These are phyloP conservation scores for Dicorynia guianensis DNA, from an alignment of 306 rosid genomes.

Conservation along the genomic window DNA sequence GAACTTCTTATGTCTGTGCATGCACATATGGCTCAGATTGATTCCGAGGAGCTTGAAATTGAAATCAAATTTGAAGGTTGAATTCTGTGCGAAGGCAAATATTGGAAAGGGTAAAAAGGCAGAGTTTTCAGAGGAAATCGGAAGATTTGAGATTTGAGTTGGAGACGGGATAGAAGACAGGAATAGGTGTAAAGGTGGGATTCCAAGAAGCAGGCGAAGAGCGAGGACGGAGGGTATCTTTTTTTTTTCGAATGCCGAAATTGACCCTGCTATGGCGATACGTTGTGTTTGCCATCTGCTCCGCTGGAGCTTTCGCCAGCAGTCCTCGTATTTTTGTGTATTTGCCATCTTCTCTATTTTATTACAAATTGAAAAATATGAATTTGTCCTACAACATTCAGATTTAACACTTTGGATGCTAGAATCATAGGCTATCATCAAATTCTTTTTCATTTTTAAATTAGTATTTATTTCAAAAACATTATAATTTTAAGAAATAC, in stretches of 20 bases:
- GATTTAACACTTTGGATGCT: no score
- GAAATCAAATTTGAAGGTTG: neutral
- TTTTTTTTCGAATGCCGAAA: neutral
- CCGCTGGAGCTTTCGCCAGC: neutral
- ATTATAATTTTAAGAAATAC: no score
- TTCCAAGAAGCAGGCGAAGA: conserved; percentile 32
- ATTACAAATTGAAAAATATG: no score
- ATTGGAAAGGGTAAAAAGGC: neutral
- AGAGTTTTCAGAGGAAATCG: conserved; percentile 34
- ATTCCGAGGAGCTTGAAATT: neutral
- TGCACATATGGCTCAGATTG: neutral
- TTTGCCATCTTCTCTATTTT: neutral
- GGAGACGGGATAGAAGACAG: neutral
- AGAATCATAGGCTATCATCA: no score
- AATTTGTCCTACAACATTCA: no score
- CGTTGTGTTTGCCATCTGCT: neutral
- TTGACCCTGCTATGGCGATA: neutral
- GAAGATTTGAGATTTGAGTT: conserved; percentile 5
- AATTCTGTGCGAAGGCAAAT: neutral
- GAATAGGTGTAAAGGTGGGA: neutral
- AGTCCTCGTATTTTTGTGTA: conserved; percentile 27
- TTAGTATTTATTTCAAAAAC: no score
- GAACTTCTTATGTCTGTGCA: neutral
- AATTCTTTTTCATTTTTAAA: no score
- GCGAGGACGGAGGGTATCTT: neutral